phyloP scores from a whole-genome alignment of 2,329 filamentous ascomycete genomes.

The Tolypocladium guangdongense region DNA sequence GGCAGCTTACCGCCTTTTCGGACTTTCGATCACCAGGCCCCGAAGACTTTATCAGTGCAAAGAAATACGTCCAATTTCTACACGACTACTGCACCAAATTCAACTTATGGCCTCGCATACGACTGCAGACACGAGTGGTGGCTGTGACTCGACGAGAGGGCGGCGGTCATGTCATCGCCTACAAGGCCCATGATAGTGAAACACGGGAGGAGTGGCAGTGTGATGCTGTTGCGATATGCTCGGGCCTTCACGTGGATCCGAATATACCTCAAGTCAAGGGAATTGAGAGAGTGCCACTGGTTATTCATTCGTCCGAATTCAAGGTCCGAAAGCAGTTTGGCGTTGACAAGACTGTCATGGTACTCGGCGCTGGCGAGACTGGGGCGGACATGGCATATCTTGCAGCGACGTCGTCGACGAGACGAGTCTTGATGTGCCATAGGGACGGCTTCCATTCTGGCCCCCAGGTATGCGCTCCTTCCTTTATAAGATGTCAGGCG shows the following conservation, averaged over 20 bases:
- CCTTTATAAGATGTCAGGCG: background rate
- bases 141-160: slow-evolving; percentile 7
- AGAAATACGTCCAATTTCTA: slow-evolving; percentile 28
- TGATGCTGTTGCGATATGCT: slow-evolving; percentile 32
- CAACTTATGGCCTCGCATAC: slow-evolving; percentile 24
- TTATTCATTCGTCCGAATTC: slow-evolving; percentile 32
- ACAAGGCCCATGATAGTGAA: background rate
- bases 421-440: slow-evolving; percentile 29
- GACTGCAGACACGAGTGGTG: slow-evolving; percentile 18
- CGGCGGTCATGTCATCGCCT: slow-evolving; percentile 3
- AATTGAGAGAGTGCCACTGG: slow-evolving; percentile 19
- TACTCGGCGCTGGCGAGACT: slow-evolving; percentile 33
- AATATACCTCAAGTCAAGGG: slow-evolving; percentile 26
- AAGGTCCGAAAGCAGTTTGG: slow-evolving; percentile 28
- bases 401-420: slow-evolving; percentile 28
- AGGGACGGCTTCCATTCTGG: slow-evolving; percentile 30
- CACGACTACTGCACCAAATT: slow-evolving; percentile 27
- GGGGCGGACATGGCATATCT: slow-evolving; percentile 30
- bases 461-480: slow-evolving; percentile 20
- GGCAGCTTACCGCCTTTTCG: slow-evolving; percentile 35
- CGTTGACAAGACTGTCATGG: slow-evolving; percentile 25
- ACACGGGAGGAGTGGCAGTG: slow-evolving; percentile 17
- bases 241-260: slow-evolving; percentile 28
- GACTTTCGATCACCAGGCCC: slow-evolving; percentile 27
- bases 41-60: slow-evolving; percentile 28